Evolutionary conservation across 768 basidiomycete genomes (phyloP), one percentile per base, ranked within the genome.

Genomic region (Albatrellus ellisii): DNA sequence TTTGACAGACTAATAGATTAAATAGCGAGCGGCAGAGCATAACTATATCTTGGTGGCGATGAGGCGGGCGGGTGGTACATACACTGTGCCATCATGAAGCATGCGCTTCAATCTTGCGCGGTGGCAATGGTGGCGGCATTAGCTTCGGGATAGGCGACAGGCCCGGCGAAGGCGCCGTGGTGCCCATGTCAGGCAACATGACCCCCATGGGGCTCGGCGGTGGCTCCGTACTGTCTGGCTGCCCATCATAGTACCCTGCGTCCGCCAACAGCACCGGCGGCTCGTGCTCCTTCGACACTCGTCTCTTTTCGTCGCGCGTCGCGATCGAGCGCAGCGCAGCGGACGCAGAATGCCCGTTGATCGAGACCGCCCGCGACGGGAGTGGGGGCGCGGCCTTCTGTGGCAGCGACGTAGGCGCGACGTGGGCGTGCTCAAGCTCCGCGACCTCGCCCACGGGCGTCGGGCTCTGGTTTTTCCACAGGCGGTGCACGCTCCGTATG

Each of bases 401-500:
- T 9, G 35, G 41, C 27, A 22, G 52, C 42, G 55, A 38, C 9
- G 49, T 26, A 21, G 50, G 42, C 12, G 25, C 31, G 15, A 54
- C 55, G 28, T 52, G 26, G 7, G 51, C 36, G 11, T 55, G 53
- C 11, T 57, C 46, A 22, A 53, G 41, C 4, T 54, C 28, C 32
- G 47, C 14, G 54, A 53, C 52, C 17, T 34, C 26, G 33, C 18
- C 18, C 6, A 17, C 14, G 6, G 12, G 4, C 26, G 49, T 35
- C 43, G 49, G 33, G 43, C 43, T 28, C 43, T 26, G 21, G 36
- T 43, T 36, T 47, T 43, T 47, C 20, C 17, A 24, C 26, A 25
- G 63, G 9, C 81, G 73, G 56, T 85, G 85, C 44, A 87, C 70
- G 44, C 66, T 73, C 56, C 76, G 76, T 26, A 83, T 74, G 17